Evolutionary conservation across 169 alveolate species (phyloP).

Genomic region (Cryptosporidium sp.): DNA sequence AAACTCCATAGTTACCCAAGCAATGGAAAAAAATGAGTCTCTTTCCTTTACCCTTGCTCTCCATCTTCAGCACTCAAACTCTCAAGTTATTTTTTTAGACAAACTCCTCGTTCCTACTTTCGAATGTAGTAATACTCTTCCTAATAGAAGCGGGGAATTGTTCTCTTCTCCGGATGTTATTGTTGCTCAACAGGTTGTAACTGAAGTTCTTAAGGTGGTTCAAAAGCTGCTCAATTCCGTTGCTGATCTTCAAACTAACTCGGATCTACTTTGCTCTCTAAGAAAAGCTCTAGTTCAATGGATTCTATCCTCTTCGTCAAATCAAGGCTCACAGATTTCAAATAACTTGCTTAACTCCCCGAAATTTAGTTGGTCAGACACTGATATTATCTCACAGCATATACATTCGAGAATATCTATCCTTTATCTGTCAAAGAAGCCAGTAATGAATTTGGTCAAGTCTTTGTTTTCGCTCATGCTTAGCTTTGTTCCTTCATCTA

Average conservation of each 20-base stretch:
- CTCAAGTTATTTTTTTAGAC: constrained; percentile 34
- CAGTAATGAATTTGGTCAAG: constrained; percentile 44
- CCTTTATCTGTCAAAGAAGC: constrained; percentile 28
- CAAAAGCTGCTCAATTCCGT: constrained; percentile 13
- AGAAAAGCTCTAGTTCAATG: constrained; percentile 51
- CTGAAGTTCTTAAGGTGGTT: constrained; percentile 34
- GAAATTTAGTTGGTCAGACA: constrained; percentile 32
- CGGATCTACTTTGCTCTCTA: constrained; percentile 30
- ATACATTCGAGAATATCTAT: constrained; percentile 1
- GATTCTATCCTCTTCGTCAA: constrained; percentile 37
- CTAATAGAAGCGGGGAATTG: constrained; percentile 36
- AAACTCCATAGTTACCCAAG: constrained; percentile 30
- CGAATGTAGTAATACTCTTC: constrained; percentile 3
- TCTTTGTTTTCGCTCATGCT: constrained; percentile 24
- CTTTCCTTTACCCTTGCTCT: constrained; percentile 35
- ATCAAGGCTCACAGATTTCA: background rate
- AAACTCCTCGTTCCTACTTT: constrained; percentile 4
- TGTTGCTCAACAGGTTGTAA: constrained; percentile 48
- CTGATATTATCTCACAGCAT: constrained; percentile 36
- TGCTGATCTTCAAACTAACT: constrained; percentile 8
- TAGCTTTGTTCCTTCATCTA: constrained; percentile 24
- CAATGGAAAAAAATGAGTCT: constrained; percentile 32
- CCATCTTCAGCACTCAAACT: constrained; percentile 51
- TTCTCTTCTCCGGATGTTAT: constrained; percentile 44
- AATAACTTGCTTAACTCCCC: constrained; percentile 16